Evolutionary conservation across 2,329 filamentous ascomycete species (phyloP).

Genomic region (Venturia carpophila): DNA sequence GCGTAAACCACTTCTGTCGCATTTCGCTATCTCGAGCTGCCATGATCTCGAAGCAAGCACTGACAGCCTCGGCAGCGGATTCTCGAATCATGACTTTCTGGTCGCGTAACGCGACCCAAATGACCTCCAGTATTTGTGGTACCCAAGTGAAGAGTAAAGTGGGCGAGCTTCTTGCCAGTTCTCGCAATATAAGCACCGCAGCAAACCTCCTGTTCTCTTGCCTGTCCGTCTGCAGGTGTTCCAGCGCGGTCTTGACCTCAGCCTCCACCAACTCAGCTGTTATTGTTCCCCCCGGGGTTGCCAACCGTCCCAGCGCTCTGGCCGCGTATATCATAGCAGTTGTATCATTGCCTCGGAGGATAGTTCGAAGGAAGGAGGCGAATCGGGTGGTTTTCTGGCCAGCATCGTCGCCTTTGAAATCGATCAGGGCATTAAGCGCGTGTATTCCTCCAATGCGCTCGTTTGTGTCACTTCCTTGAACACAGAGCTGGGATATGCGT

Average conservation of each 20-base stretch:
- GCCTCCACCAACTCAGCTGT: constrained; percentile 95
- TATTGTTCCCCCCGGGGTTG: constrained; percentile 83
- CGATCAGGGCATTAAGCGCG: constrained; percentile 84
- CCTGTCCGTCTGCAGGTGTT: constrained; percentile 93
- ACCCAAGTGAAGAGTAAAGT: constrained; percentile 95
- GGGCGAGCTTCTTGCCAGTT: constrained; percentile 85
- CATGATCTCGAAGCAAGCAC: constrained; percentile 92
- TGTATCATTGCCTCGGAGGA: constrained; percentile 85
- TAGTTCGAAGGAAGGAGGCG: constrained; percentile 77
- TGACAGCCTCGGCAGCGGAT: constrained; percentile 86
- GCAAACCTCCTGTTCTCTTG: constrained; percentile 91
- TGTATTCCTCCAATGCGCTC: constrained; percentile 89
- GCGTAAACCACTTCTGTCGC: constrained; percentile 79
- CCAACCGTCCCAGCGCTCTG: constrained; percentile 79
- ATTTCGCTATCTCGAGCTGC: constrained; percentile 83
- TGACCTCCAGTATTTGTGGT: constrained; percentile 87
- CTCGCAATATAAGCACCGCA: constrained; percentile 81
- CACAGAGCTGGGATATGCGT: constrained; percentile 64
- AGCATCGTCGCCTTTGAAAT: constrained; percentile 91
- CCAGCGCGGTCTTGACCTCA: constrained; percentile 90
- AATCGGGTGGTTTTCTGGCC: constrained; percentile 92
- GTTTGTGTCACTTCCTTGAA: constrained; percentile 75
- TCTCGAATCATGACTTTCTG: constrained; percentile 84
- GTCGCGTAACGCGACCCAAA: constrained; percentile 91
- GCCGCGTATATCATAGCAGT: constrained; percentile 86